Base-by-base conservation (phyloP, 345 rosid genomes). In the Noccaea bulbosa region DNA sequence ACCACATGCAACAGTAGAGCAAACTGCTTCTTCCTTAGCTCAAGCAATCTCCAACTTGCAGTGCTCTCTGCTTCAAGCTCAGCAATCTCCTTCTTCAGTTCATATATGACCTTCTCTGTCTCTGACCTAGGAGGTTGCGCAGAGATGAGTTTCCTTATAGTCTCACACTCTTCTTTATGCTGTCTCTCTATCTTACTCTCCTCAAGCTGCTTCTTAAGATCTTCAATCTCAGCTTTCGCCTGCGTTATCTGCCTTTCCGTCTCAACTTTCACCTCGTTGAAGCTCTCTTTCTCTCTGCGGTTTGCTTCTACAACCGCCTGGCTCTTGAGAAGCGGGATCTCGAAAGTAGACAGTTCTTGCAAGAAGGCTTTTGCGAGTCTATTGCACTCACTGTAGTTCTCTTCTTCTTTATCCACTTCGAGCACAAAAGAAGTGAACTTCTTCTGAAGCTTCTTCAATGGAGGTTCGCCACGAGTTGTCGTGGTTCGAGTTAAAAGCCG, bases 121-220 rank as follows among this genome's bases (percentile, higher is more conserved):
- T 86, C 93, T 0, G 97, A 85, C 79, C 98, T 81, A 0, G 95
- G 96, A 3, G 93, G 96, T 83, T 93, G 97, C 41, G 77, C 74
- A 8, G 95, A 89, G 30, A 93, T 84, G 83, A 93, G 63, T 65
- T 84, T 93, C 81, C 97, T 83, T 56, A 88, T 86, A 1, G 88
- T 82, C 80, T 93, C 98, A 62, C 96, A 93, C 75, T 91, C 97
- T 83, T 91, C 98, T 83, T 93, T 93, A 80, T 93, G 98, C 78
- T 80, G 87, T 77, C 98, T 86, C 70, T 93, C 98, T 35, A 93
- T 81, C 76, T 84, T 93, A 73, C 98, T 93, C 77, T 91, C 96
- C 76, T 85, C 89, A 30, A 93, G 96, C 80, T 86, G 96, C 73
- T 82, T 84, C 86, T 93, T 91, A 11, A 91, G 70, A 57, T 91